These are phyloP conservation scores for Ophiocordyceps camponoti-saundersi DNA, from an alignment of 2,329 filamentous ascomycete genomes.

Conservation along the genomic window DNA sequence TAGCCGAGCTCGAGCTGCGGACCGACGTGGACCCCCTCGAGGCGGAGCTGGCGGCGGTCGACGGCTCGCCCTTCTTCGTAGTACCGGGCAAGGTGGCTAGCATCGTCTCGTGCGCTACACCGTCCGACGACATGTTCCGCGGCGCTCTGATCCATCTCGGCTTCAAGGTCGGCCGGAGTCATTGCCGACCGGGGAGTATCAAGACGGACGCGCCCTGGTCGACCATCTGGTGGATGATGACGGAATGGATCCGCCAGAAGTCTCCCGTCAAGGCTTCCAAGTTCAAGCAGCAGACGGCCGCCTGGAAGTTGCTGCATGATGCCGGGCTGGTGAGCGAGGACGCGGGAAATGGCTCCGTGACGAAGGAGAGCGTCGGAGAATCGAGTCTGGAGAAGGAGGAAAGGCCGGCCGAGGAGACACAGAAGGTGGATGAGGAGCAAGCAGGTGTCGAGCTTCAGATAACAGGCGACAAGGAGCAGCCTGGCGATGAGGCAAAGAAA, in stretches of 20 bases:
- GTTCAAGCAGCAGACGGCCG: constrained; percentile 52
- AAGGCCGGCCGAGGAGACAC: constrained; percentile 3
- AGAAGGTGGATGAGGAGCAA: not conserved
- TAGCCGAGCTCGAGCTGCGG: constrained; percentile 19
- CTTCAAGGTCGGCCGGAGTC: constrained; percentile 69
- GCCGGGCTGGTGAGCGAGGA: constrained; percentile 19
- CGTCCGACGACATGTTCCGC: constrained; percentile 60
- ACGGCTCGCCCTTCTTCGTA: constrained; percentile 76
- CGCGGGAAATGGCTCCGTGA: constrained; percentile 3
- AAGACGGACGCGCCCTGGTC: constrained; percentile 89
- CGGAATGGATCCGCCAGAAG: constrained; percentile 76
- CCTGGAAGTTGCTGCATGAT: constrained; percentile 46
- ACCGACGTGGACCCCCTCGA: constrained; percentile 22
- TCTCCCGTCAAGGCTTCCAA: constrained; percentile 58
- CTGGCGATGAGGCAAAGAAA: constrained; percentile 6
- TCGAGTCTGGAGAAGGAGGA: constrained; percentile 1
- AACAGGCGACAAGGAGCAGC: constrained; percentile 3
- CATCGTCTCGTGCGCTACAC: constrained; percentile 62
- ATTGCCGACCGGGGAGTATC: constrained; percentile 77
- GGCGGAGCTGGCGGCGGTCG: constrained; percentile 43
- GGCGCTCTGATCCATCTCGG: constrained; percentile 70
- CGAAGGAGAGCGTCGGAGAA: constrained; percentile 8
- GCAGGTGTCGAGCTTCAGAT: constrained; percentile 5
- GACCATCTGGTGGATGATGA: constrained; percentile 82
- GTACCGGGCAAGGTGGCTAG: constrained; percentile 59